Percentiles rank a stretch among this genome's conserved stretches.
phyloP scores from a whole-genome alignment of 2,329 filamentous ascomycete species.

The Bipolaris victoriae region DNA sequence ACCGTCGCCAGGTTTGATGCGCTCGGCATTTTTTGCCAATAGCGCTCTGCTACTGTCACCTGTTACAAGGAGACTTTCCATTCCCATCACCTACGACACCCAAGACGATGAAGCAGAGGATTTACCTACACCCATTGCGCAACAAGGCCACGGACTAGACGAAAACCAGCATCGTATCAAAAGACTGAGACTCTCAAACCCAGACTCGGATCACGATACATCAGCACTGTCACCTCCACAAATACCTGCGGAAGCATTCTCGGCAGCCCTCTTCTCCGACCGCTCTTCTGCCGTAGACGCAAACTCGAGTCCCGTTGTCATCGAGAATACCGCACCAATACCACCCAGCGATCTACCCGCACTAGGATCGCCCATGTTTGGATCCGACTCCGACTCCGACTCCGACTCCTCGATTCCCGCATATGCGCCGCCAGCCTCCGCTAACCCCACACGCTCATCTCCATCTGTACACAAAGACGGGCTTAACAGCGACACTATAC shows the following conservation, averaged over 20 bases:
- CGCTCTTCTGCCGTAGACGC: constrained; percentile 1
- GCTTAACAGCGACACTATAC: background rate
- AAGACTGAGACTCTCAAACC: constrained; percentile 9
- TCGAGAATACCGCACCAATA: background rate
- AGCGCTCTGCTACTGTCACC: constrained; percentile 38
- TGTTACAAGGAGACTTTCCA: constrained; percentile 12
- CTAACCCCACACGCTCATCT: background rate
- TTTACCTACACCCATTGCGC: background rate
- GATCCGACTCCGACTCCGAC: constrained; percentile 4
- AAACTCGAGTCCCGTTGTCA: background rate
- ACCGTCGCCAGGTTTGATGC: constrained; percentile 31
- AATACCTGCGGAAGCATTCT: background rate
- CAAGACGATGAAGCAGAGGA: constrained; percentile 9
- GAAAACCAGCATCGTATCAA: background rate
- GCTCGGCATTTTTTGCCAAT: constrained; percentile 41
- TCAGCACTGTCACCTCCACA: background rate
- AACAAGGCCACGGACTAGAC: background rate
- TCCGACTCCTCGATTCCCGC: constrained; percentile 4
- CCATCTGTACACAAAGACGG: too few relatives aligned
- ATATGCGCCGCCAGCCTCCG: background rate
- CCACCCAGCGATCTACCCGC: background rate
- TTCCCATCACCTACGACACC: constrained; percentile 3
- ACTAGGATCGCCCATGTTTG: background rate
- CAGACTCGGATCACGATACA: background rate
- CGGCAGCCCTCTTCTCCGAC: constrained; percentile 1